Base-by-base conservation (phyloP, 2,329 filamentous ascomycete genomes). In the Calonectria pteridis region DNA sequence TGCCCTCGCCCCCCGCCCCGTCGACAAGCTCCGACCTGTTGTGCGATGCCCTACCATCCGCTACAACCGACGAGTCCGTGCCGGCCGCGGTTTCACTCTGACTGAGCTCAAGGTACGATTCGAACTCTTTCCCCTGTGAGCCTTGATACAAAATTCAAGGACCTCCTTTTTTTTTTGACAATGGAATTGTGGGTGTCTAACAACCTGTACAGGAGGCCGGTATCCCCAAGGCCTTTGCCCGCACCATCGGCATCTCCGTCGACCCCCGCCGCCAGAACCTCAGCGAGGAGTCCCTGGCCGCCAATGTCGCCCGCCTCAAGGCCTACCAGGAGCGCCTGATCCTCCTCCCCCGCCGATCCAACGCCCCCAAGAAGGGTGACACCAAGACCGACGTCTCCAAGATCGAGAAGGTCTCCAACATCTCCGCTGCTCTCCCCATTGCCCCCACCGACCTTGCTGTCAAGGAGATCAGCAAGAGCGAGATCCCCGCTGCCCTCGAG, bases 11-110 rank as follows among this genome's bases (percentile, higher is more conserved):
- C 97, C 97, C 86, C 95, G 97, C 84, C 97, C 97, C 82, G 94
- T 98, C 88, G 97, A 99, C 92, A 96, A 95, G 89, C 92, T 99
- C 86, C 93, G 96, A 87, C 97, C 97, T 81, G 90, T 98, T 88
- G 96, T 99, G 83, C 94, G 96, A 91, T 98, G 96, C 94, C 96
- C 97, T 86, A 96, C 95, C 84, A 89, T 98, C 91, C 98, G 97
- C 92, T 98, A 99, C 93, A 99, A 99, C 95, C 96, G 97, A 87
- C 95, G 95, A 87, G 94, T 97, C 86, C 94, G 97, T 87, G 93
- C 95, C 85, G 97, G 97, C 88, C 95, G 97, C 91, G 97, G 97
- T 87, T 99, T 99, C 94, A 95, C 96, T 83, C 91, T 98, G 82
- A 91, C 93, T 89, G 97, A 99, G 93, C 92, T 99, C 87, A 99